Evolutionary conservation across 164 flowering plant genomes (phyloP), one percentile per base, ranked within the genome.

Genomic region (Vitis cinerea): DNA sequence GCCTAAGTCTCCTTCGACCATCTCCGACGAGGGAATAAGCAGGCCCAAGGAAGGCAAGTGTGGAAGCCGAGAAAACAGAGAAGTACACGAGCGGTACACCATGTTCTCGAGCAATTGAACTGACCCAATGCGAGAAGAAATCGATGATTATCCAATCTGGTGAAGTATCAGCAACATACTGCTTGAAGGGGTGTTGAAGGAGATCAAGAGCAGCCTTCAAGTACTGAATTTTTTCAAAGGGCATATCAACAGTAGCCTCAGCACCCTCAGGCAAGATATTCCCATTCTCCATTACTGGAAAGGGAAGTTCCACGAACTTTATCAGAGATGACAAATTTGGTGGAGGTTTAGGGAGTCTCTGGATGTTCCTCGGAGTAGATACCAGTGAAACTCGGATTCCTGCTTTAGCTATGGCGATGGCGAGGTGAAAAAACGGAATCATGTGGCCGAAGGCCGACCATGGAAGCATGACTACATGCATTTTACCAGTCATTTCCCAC

Each of bases 201-300:
- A 8, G 58, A 66, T 86, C 90, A 50, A 69, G 81, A 0, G 86
- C 88, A 0, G 12, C 64, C 70, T 83, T 84, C 3, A 84, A 71
- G 52, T 74, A 65, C 37, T 66, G 75, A 2, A 79, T 67, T 57
- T 72, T 53, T 5, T 83, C 81, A 1, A 11, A 30, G 8, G 70
- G 72, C 3, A 87, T 0, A 54, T 87, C 88, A 1, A 71, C 61
- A 8, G 88, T 81, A 44, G 90, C 85, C 66, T 83, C 85, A 0
- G 76, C 71, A 9, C 66, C 69, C n/a, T 70, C 74, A 0, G 84
- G 85, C 44, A 85, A 68, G 13, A 37, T 37, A 37, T 0, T 37
- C 4, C 7, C 4, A 37, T 30, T 52, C 2, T 75, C 70, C 1
- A 78, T 75, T 0, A 53, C 10, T 0, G 87, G 85, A 67, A 84